A percentile compares a stretch with the other conserved stretches of the same genome.
These are phyloP conservation scores for Didymella sp. DNA, from an alignment of 2,329 filamentous ascomycete species.

Conservation along the genomic window DNA sequence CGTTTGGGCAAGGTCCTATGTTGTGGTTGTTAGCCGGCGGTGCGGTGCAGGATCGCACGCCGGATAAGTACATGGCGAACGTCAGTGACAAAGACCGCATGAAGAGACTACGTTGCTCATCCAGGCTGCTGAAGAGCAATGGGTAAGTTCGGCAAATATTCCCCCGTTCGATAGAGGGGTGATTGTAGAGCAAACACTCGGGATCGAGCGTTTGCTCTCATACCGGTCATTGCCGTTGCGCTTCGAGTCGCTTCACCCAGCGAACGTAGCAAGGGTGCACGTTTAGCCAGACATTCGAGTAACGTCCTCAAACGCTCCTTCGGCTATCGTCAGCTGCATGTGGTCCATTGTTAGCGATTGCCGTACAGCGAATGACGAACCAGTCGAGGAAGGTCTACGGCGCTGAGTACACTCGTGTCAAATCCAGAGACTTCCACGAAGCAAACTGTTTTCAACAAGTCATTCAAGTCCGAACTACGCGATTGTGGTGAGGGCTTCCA, in stretches of 20 bases:
- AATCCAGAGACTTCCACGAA: not conserved
- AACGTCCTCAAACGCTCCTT: not conserved
- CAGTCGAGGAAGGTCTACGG: not conserved
- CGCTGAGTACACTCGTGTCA: not conserved
- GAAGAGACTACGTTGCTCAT: not conserved
- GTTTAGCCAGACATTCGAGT: slow-evolving; percentile 7
- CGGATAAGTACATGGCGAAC: not conserved
- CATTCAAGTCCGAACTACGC: not conserved
- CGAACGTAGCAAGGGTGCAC: slow-evolving; percentile 8
- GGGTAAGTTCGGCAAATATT: not conserved
- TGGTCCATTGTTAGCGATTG: slow-evolving; percentile 1
- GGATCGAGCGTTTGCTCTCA: not conserved
- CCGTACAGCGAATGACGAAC: not conserved
- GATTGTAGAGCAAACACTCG: not conserved
- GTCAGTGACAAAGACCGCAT: not conserved
- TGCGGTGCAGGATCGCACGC: slow-evolving; percentile 1
- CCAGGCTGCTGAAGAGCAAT: not conserved
- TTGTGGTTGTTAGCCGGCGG: slow-evolving; percentile 1
- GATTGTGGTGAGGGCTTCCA: not conserved
- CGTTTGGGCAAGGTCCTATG: not conserved
- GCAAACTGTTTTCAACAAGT: not conserved
- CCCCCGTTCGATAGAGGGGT: not conserved
- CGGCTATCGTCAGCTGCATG: slow-evolving; percentile 16
- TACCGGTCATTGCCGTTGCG: not conserved
- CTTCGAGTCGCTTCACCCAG: not conserved